These are phyloP conservation scores for Myxozyma nipponensis DNA, from an alignment of 805 yeast species.

Conservation along the genomic window DNA sequence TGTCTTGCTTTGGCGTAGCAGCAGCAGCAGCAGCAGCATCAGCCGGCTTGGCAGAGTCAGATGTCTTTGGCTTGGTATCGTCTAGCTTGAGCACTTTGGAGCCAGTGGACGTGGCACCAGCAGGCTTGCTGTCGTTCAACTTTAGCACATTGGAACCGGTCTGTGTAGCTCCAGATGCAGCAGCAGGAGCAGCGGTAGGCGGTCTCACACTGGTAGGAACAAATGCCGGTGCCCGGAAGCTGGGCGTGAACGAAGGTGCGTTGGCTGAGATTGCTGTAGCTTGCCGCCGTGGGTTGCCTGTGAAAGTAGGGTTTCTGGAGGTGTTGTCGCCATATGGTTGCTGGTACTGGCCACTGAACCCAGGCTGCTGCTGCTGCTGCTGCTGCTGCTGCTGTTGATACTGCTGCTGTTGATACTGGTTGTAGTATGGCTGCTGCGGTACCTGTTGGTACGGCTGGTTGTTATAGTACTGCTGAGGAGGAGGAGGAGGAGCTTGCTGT, in stretches of 20 bases:
- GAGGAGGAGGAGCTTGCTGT: too few species aligned
- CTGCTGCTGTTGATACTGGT: slow-evolving; percentile 8
- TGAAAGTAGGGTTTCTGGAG: slow-evolving; percentile 27
- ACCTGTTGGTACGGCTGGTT: not conserved
- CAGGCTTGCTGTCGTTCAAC: slow-evolving; percentile 6
- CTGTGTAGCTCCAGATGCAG: slow-evolving; percentile 2
- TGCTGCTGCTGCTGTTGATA: slow-evolving; percentile 15
- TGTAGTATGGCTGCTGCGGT: slow-evolving; percentile 8
- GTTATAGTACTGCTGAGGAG: not conserved
- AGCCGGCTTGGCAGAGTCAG: slow-evolving; percentile 6
- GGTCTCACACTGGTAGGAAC: slow-evolving; percentile 5
- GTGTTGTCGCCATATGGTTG: slow-evolving; percentile 25
- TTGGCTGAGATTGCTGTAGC: slow-evolving; percentile 10
- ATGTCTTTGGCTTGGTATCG: slow-evolving; percentile 9
- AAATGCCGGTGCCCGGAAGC: slow-evolving; percentile 13
- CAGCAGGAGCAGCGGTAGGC: slow-evolving; percentile 1
- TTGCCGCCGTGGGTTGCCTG: slow-evolving; percentile 19
- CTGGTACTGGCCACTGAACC: slow-evolving; percentile 13
- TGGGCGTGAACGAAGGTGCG: slow-evolving; percentile 24
- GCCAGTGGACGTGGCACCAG: slow-evolving; percentile 4
- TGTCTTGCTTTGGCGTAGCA: slow-evolving; percentile 21
- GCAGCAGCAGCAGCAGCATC: slow-evolving; percentile 10
- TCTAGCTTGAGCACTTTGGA: slow-evolving; percentile 16
- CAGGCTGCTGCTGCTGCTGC: slow-evolving; percentile 7
- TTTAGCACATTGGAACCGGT: slow-evolving; percentile 14